Percentiles rank a stretch among this genome's conserved stretches.
Evolutionary conservation across 148 eudicot species (phyloP).

Genomic region (Silene uniflora): DNA sequence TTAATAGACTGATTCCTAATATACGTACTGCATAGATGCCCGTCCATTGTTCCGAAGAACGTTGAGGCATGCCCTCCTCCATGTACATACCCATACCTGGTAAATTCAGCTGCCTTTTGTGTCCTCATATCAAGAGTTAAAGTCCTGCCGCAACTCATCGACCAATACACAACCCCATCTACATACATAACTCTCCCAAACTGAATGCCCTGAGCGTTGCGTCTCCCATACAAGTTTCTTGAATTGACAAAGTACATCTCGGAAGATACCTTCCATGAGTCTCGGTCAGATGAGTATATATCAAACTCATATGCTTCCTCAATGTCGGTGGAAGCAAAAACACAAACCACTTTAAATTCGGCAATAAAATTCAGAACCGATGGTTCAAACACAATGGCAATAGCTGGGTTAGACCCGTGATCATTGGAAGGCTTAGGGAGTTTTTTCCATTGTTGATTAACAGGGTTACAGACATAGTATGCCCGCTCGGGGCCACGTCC

Average conservation of each 20-base stretch:
- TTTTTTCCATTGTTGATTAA: constrained; percentile 41
- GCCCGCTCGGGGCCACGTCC: constrained; percentile 32
- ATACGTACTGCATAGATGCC: constrained; percentile 15
- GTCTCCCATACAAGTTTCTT: background rate
- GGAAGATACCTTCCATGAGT: constrained; percentile 45
- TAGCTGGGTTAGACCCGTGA: constrained; percentile 50
- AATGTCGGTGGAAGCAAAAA: constrained; percentile 44
- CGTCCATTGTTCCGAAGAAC: constrained; percentile 16
- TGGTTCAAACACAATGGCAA: constrained; percentile 57
- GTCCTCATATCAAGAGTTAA: constrained; percentile 20
- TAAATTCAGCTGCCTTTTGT: constrained; percentile 1
- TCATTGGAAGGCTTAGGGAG: constrained; percentile 45
- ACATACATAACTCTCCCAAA: constrained; percentile 30
- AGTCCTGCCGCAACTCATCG: constrained; percentile 4
- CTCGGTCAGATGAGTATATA: constrained; percentile 45
- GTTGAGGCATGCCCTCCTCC: background rate
- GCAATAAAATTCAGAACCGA: constrained; percentile 49
- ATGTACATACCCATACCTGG: background rate
- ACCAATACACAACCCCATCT: constrained; percentile 55
- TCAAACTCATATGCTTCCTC: constrained; percentile 58
- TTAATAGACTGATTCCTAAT: background rate
- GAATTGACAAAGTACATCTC: constrained; percentile 44
- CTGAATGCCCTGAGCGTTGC: background rate
- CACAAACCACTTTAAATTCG: constrained; percentile 47
- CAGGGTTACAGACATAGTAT: constrained; percentile 68